Base-by-base conservation (phyloP, 208 protist genomes). In the Polymyxa betae region DNA sequence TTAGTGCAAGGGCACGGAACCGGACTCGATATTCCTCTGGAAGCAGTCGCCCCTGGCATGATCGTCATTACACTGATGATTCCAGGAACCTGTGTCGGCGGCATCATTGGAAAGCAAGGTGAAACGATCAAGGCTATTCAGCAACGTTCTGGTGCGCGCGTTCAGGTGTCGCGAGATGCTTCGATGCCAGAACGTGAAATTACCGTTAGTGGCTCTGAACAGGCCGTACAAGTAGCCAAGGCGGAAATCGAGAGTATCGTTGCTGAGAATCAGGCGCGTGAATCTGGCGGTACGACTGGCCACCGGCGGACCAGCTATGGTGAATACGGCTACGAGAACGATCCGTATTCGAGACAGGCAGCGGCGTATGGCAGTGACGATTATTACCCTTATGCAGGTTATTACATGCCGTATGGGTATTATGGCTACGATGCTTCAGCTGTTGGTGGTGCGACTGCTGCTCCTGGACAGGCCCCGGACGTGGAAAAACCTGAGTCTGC, bases 91-190 rank as follows among this genome's bases (percentile, higher is more conserved):
- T 35, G n/a, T 35, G 87, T 89, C 43, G 87, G 87, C 16, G 40
- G 40, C 16, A 46, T 89, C 45, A 89, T 89, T 41, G 87, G 87
- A 5, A 40, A 41, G n/a, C 45, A 60, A 35, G 87, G 87, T 0
- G 87, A 89, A 89, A 64, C 87, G 10, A 89, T 89, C 40, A 89
- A 89, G 43, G 46, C 40, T 0, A 45, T 89, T 45, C 87, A 89
- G 87, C 35, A 64, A 12, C 24, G 46, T 40, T 60, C 87, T 12
- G 32, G 43, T 12, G 40, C 45, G 12, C 87, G 87, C n/a, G 46
- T 89, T 45, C 87, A 89, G 87, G 46, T 89, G 5, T 45, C 87
- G 10, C 12, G 46, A 20, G 87, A 89, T 43, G 40, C n/a, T 5
- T 45, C 72, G 35, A 20, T 45, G 72, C 72, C 72, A 20, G 72